Conservation (phyloP, 169 alveolate species). For the Plasmodium blacklocki region DNA sequence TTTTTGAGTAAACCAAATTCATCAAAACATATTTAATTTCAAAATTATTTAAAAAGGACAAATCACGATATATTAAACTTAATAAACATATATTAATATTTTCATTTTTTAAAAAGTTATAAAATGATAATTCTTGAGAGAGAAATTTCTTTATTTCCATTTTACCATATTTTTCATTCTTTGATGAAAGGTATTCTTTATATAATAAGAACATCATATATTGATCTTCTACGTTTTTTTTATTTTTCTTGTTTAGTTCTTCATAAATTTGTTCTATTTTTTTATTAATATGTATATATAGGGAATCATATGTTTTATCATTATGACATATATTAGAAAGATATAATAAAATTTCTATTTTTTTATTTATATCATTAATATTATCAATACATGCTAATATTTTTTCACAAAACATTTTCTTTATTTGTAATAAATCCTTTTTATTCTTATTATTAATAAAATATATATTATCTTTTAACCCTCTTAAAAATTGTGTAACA, state of each 20-base stretch:
- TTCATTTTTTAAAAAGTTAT: constrained; percentile 72
- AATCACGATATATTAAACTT: constrained; percentile 76
- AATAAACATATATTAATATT: constrained; percentile 71
- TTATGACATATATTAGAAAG: constrained; percentile 33
- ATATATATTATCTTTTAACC: constrained; percentile 26
- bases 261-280: constrained; percentile 37
- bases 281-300: constrained; percentile 10
- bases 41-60: constrained; percentile 55
- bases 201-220: constrained; percentile 54
- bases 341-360: constrained; percentile 48
- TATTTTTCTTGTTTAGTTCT: constrained; percentile 24
- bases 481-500: constrained; percentile 20
- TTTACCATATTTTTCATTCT: constrained; percentile 34
- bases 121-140: constrained; percentile 58
- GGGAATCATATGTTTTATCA: background rate
- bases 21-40: constrained; percentile 55
- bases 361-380: constrained; percentile 62
- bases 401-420: constrained; percentile 11
- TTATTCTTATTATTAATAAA: constrained; percentile 3
- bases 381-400: constrained; percentile 23
- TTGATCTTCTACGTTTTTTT: constrained; percentile 48
- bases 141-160: constrained; percentile 36
- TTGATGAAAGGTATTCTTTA: constrained; percentile 51
- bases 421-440: constrained; percentile 3
- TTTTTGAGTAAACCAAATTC: constrained; percentile 71